phyloP scores from a whole-genome alignment of 352 stramenopile species.

The Phytophthora pisi region DNA sequence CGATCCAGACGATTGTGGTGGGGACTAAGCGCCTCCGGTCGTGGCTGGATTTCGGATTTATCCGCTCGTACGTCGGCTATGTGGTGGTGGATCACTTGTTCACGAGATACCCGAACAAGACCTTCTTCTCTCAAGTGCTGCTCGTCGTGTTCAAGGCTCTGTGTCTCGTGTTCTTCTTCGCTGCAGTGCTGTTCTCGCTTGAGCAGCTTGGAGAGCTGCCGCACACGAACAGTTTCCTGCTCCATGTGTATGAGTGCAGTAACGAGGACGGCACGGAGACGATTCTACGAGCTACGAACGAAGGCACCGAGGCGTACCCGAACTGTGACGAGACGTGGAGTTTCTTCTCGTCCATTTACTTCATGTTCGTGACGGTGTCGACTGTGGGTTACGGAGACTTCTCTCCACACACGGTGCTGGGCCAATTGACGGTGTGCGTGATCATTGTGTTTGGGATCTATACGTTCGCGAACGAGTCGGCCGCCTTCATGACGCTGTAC shows the following conservation, averaged over 20 bases:
- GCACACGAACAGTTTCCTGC: conserved; percentile 80
- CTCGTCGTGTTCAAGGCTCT: conserved; percentile 79
- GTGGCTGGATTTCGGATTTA: conserved; percentile 88
- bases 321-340: conserved; percentile 84
- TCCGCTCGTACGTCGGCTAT: conserved; percentile 87
- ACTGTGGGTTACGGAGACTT: conserved; percentile 90
- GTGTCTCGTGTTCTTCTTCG: conserved; percentile 85
- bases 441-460: conserved; percentile 91
- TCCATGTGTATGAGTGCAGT: conserved; percentile 87
- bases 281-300: conserved; percentile 59
- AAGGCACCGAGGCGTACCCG: conserved; percentile 53
- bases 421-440: conserved; percentile 74
- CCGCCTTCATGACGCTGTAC: conserved; percentile 79
- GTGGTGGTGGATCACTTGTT: conserved; percentile 81
- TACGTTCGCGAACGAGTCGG: conserved; percentile 85
- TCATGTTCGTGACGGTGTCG: conserved; percentile 90
- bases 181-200: conserved; percentile 83
- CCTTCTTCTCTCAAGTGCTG: conserved; percentile 78
- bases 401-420: conserved; percentile 82
- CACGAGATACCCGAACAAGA: conserved; percentile 74
- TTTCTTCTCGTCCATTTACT: conserved; percentile 90
- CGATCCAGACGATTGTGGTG: conserved; percentile 69
- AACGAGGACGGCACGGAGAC: conserved; percentile 49
- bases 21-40: conserved; percentile 61
- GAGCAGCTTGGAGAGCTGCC: conserved; percentile 85